Percentiles rank a stretch among this genome's conserved stretches.
Evolutionary conservation across 108 stramenopile species (phyloP).

Genomic region (Hondaea fermentalgiana): DNA sequence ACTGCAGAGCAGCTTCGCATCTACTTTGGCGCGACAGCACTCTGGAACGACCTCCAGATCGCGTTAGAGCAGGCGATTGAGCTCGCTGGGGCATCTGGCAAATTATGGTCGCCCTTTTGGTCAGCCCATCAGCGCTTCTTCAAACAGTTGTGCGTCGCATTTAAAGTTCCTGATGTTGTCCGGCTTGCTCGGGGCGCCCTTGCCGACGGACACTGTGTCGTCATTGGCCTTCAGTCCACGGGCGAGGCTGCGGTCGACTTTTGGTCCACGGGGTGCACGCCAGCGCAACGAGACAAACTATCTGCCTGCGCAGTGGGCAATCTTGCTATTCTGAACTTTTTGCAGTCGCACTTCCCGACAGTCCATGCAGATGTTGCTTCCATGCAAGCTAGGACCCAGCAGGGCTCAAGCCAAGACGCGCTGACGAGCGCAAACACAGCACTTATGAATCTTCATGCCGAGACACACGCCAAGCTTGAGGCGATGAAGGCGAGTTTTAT

Average conservation of each 20-base stretch:
- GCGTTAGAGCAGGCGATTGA: conserved; percentile 11
- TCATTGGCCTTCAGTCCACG: conserved; percentile 66
- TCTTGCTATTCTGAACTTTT: background rate
- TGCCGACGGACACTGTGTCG: conserved; percentile 44
- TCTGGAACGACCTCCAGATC: conserved; percentile 51
- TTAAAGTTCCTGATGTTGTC: conserved; percentile 59
- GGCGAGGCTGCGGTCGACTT: conserved; percentile 58
- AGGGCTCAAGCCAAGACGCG: too few relatives aligned
- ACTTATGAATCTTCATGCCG: background rate
- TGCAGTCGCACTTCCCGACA: background rate
- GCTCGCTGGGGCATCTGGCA: background rate
- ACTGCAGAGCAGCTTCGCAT: conserved; percentile 29
- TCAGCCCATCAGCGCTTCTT: conserved; percentile 69
- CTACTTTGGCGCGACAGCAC: conserved; percentile 54
- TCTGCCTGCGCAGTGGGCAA: background rate
- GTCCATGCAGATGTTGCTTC: background rate
- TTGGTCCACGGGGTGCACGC: background rate
- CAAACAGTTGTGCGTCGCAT: conserved; percentile 60
- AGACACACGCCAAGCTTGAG: background rate
- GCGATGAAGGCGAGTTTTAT: background rate
- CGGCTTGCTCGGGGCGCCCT: conserved; percentile 46
- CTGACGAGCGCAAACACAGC: too few relatives aligned
- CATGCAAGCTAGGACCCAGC: too few relatives aligned
- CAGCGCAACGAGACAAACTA: background rate
- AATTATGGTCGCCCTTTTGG: conserved; percentile 58